Evolutionary conservation across 371 early-diverging fungal species (phyloP), one percentile per base, ranked within the genome.

Genomic region (Coemansia sp.): DNA sequence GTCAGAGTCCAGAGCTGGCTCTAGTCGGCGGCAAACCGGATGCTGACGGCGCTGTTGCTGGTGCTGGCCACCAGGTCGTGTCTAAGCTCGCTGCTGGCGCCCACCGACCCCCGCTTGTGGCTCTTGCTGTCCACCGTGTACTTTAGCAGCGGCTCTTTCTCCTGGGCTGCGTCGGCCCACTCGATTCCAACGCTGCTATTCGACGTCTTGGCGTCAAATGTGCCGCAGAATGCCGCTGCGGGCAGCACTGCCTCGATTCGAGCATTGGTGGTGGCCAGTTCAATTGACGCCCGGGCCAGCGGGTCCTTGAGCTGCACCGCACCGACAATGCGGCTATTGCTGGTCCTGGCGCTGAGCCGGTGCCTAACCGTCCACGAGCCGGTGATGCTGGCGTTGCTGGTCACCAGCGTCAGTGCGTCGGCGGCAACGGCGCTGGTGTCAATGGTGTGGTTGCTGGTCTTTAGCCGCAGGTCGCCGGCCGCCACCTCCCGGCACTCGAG

Each of bases 31-130:
- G 57, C 57, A 40, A 72, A 67, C 11, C 44, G 33, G 10, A 54
- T 31, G 29, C 29, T 29, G 3, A 54, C 18, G 4, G 24, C n/a
- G 39, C 31, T 29, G 54, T 75, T 70, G n/a, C 59, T 63, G 6
- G 75, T 70, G 14, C 48, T 62, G 11, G 72, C 75, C 29, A 49
- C 53, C 42, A 75, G 53, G 4, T 62, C 63, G 18, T 75, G 75
- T 10, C 39, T 54, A 40, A 40, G 5, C 14, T 57, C 34, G 9
- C 12, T 34, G 3, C 18, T 24, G n/a, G 43, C 10, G 4, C 67
- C 75, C 14, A 70, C 42, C 29, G 43, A 48, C 4, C 72, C 75
- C 8, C 60, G 60, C 54, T 62, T 70, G 58, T 59, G 52, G 36
- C 39, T 37, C 53, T 49, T 63, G 16, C 59, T 63, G 14, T 66